Evolutionary conservation across 2,329 filamentous ascomycete genomes (phyloP), one percentile per base, ranked within the genome.

Genomic region (Trichoderma citrinoviride): DNA sequence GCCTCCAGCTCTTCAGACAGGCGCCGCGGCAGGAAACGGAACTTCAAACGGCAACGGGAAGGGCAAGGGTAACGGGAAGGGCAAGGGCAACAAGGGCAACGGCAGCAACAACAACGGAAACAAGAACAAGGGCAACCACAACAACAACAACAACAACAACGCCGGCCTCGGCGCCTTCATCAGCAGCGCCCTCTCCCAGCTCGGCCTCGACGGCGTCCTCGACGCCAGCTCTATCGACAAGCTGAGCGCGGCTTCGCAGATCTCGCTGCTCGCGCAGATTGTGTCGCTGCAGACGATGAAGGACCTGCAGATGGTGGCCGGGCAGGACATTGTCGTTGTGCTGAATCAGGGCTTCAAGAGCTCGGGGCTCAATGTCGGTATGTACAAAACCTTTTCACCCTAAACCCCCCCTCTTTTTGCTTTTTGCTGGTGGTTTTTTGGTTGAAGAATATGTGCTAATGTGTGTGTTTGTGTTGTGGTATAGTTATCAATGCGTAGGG

Each of bases 171-270:
- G 66, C 41, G 47, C 67, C 58, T 65, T 62, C 64, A 70, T 73
- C 49, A 40, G 67, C 43, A 67, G 67, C 44, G 69, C 75, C 23
- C 69, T 76, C 62, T 68, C 67, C 64, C 66, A 68, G 65, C 70
- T 77, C 65, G 72, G 73, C 52, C 66, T 76, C 43, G 67, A 70
- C 33, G 62, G 67, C 21, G 63, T 72, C 61, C 61, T 75, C 64
- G 69, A 71, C 67, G 61, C 72, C 61, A 69, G 71, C 68, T 54
- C 65, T 65, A 60, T 76, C 55, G 66, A 68, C 67, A 50, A 64
- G 61, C 72, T 77, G 50, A 70, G 71, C 63, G 57, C 75, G 23
- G 70, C 70, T 69, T 65, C 73, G 61, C 68, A 72, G 56, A 50
- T 74, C 33, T 53, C 68, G n/a, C 67, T 73, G 23, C 57, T 74